Evolutionary conservation across 106 monocot genomes (phyloP), one percentile per base, ranked within the genome.

Genomic region (Iris macrosiphon): DNA sequence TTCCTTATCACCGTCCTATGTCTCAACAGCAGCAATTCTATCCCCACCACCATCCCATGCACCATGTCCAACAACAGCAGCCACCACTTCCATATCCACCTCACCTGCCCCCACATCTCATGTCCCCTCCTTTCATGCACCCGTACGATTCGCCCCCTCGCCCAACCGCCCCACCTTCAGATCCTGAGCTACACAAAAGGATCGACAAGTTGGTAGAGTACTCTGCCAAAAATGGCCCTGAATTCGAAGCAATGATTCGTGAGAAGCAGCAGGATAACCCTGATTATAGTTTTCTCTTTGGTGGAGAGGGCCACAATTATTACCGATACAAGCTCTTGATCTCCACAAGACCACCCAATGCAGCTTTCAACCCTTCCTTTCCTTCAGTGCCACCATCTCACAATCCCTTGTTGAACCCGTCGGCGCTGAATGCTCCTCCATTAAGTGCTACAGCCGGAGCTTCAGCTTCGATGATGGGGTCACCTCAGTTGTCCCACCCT

Each of bases 251-350:
- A 40, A 81, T 95, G 75, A 82, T 95, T 32, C 94, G 94, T 38
- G 94, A 95, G 34, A 95, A 89, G 69, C 89, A 95, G 64, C 77
- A 78, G 4, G 81, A 95, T 27, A 95, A 95, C 40, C 94, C 89
- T 34, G 85, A 69, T 33, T 95, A 95, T 45, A 73, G 80, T 48
- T 95, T 95, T 52, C 75, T 95, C 23, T 95, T 95, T 59, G 94
- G 94, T 34, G 94, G 78, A 14, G 94, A 95, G 18, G 94, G 94
- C 1, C 81, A 89, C 44, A 73, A 33, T 34, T 95, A 95, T 70
- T 95, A 89, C 49, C 78, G 78, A 6, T 89, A 95, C 33, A 84
- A 78, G 71, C 79, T 95, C 3, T 89, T 77, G 79, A 19, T 79
- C 29, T 62, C 59, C 25, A 73, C 75, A 7, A 42, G 73, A 41